These are phyloP conservation scores for Ophiocordyceps camponoti-saundersi DNA, from an alignment of 2,329 filamentous ascomycete genomes.

Conservation along the genomic window DNA sequence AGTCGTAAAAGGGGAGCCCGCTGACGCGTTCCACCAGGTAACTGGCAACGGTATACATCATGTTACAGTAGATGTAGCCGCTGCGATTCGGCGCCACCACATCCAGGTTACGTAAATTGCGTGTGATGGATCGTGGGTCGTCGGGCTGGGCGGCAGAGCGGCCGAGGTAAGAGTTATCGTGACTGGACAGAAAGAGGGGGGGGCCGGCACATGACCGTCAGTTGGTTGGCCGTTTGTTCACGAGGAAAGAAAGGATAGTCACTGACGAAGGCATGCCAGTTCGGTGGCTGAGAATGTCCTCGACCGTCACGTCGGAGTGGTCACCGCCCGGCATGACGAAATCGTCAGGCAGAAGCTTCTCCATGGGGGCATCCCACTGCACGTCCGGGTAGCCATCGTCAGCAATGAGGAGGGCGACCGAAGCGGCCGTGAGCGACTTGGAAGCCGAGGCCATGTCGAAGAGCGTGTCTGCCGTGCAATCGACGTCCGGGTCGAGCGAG, in stretches of 20 bases:
- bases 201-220: neutral
- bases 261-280: slow-evolving; percentile 9
- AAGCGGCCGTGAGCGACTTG: slow-evolving; percentile 11
- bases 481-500: slow-evolving; percentile 4
- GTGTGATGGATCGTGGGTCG: slow-evolving; percentile 7
- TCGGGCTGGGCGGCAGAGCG: slow-evolving; percentile 5
- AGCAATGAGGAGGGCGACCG: slow-evolving; percentile 9
- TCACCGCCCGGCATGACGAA: slow-evolving; percentile 9
- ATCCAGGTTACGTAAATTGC: slow-evolving; percentile 11
- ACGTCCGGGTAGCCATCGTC: slow-evolving; percentile 7
- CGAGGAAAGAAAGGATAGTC: neutral
- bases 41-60: slow-evolving; percentile 11
- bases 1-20: slow-evolving; percentile 6
- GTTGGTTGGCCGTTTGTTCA: no score
- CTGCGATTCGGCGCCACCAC: slow-evolving; percentile 7
- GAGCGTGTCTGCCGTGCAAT: slow-evolving; percentile 9
- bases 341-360: slow-evolving; percentile 9
- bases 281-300: slow-evolving; percentile 10
- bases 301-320: slow-evolving; percentile 8
- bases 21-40: slow-evolving; percentile 9
- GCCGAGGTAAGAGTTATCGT: slow-evolving; percentile 10
- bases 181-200: slow-evolving; percentile 2
- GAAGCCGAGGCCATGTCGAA: slow-evolving; percentile 11
- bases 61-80: slow-evolving; percentile 10
- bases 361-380: slow-evolving; percentile 8